Evolutionary conservation across 805 yeast genomes (phyloP).

Genomic region (Torulaspora microellipsoides): DNA sequence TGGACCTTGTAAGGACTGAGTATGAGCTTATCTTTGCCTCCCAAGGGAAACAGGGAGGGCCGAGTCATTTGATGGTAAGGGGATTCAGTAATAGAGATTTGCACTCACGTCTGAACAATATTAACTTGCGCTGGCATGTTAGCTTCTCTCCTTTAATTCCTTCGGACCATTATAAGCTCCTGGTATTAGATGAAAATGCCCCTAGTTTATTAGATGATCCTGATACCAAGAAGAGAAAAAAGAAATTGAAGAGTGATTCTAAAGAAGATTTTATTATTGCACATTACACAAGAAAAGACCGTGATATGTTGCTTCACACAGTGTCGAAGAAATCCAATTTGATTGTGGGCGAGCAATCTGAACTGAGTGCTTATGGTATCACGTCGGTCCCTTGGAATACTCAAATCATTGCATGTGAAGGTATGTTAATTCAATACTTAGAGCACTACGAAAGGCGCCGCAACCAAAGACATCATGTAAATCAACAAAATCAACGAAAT

Average conservation of each 20-base stretch:
- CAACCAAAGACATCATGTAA: too few relatives aligned
- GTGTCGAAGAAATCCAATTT: slow-evolving; percentile 11
- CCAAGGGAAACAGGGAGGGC: neutral
- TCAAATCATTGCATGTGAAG: slow-evolving; percentile 15
- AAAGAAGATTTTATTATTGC: slow-evolving; percentile 2
- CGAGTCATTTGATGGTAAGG: slow-evolving; percentile 3
- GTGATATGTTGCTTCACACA: slow-evolving; percentile 9
- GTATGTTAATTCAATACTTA: slow-evolving; percentile 11
- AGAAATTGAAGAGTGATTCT: neutral
- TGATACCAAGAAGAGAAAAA: slow-evolving; percentile 2
- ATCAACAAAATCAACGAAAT: too few relatives aligned
- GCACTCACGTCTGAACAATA: slow-evolving; percentile 8
- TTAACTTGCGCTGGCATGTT: slow-evolving; percentile 15
- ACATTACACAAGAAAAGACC: slow-evolving; percentile 10
- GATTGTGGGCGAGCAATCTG: slow-evolving; percentile 12
- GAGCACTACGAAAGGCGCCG: slow-evolving; percentile 6
- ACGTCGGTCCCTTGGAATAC: slow-evolving; percentile 14
- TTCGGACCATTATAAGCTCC: slow-evolving; percentile 13
- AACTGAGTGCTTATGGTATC: slow-evolving; percentile 10
- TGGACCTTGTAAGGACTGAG: neutral
- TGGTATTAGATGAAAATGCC: slow-evolving; percentile 5
- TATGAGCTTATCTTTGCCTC: slow-evolving; percentile 7
- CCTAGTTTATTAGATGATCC: slow-evolving; percentile 5
- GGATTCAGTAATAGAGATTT: slow-evolving; percentile 9
- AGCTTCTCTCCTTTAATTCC: slow-evolving; percentile 2